Evolutionary conservation across 2,329 filamentous ascomycete species (phyloP), one percentile per base, ranked within the genome.

Genomic region (Colletotrichum sp.): DNA sequence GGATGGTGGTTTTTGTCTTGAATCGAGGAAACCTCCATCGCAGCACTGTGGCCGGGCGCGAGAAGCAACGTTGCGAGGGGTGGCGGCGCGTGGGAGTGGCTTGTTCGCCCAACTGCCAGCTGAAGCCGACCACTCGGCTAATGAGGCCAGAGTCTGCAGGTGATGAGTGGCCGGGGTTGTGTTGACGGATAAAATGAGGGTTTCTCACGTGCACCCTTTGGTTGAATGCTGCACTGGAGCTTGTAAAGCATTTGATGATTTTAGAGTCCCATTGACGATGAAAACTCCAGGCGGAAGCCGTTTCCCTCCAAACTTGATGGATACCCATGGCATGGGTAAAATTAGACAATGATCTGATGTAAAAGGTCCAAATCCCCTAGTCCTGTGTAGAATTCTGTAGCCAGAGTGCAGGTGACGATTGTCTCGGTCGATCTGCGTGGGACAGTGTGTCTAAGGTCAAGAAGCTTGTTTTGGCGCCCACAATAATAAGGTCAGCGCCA

Each of bases 101-200:
- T 67, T 69, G 69, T 61, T 69, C 11, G 55, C 55, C n/a, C 27
- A 72, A 57, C 55, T 72, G 64, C 69, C 64, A 72, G 62, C 58
- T 47, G 47, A 69, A 68, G 15, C 24, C 21, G 36, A 38, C 13
- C 29, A 58, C 18, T 55, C 29, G 24, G 29, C 24, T 57, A 8
- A n/a, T n/a, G 21, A 21, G 31, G 36, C 58, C 24, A 55, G 11
- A 33, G 18, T 15, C 15, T 27, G n/a, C 21, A 16, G 31, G 29
- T 8, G 27, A 43, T 36, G 18, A 4, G 6, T 8, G 12, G 12
- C 29, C 16, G 15, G 24, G 64, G 29, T 57, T 16, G 54, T 24
- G 18, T 69, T 16, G 59, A 38, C 36, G 51, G 58, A 59, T 59
- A 21, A 59, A 34, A 7, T 15, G 27, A 21, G 27, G 51, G 18